Conservation (phyloP, 225 moss, liverwort and hornwort genomes). For the Marchantia paleacea region DNA sequence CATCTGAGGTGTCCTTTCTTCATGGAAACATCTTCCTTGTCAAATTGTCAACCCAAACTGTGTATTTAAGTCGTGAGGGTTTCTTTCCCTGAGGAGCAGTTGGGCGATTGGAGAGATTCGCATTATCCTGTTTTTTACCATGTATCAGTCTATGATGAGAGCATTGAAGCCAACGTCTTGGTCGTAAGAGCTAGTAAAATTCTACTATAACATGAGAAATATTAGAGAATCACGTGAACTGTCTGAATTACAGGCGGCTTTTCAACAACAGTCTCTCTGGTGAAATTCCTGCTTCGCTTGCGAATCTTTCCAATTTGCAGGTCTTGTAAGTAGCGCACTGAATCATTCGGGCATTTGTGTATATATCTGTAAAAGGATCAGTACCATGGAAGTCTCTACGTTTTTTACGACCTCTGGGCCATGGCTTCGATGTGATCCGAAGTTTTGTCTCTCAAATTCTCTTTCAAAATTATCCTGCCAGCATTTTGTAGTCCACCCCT, state of each 20-base stretch:
- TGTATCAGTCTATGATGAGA: neutral
- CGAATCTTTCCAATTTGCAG: conserved; percentile 34
- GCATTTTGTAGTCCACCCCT: neutral
- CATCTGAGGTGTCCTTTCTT: neutral
- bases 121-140: neutral
- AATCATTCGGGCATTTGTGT: neutral
- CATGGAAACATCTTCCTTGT: neutral
- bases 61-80: neutral
- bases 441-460: too few relatives aligned
- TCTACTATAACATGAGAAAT: neutral
- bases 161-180: too few relatives aligned
- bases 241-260: conserved; percentile 30
- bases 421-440: too few relatives aligned
- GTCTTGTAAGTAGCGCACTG: conserved; percentile 30
- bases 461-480: too few relatives aligned
- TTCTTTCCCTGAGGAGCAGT: neutral
- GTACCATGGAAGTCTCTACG: too few relatives aligned
- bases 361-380: too few relatives aligned
- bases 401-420: too few relatives aligned
- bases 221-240: neutral
- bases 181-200: too few relatives aligned
- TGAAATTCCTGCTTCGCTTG: conserved; percentile 36
- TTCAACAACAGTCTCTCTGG: conserved; percentile 42
- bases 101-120: neutral
- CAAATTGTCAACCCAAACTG: too few relatives aligned